These are phyloP conservation scores for Starmerella vaccinii DNA, from an alignment of 805 yeast species.

Conservation along the genomic window DNA sequence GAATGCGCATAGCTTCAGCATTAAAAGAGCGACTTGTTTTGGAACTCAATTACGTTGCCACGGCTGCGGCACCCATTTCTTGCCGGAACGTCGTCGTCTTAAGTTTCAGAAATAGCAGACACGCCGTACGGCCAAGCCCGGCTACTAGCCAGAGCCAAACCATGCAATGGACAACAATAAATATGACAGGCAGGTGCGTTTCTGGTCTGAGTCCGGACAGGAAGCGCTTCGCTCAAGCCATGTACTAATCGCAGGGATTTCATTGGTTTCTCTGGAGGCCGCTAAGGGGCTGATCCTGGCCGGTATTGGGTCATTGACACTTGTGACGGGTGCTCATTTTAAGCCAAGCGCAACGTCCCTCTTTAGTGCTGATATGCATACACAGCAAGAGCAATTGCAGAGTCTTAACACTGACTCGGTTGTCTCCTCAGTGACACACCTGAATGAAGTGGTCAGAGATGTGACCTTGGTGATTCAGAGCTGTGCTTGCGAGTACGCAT, in stretches of 20 bases:
- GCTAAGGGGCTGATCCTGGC: constrained; percentile 78
- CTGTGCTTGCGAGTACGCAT: constrained; percentile 25
- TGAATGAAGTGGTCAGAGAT: neutral
- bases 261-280: constrained; percentile 46
- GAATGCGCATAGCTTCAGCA: neutral
- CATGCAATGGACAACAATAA: constrained; percentile 21
- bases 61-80: neutral
- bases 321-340: constrained; percentile 37
- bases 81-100: neutral
- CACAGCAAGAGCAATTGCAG: neutral
- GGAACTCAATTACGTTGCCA: too few relatives aligned
- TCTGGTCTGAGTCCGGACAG: constrained; percentile 82
- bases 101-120: neutral
- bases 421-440: neutral
- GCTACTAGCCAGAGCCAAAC: neutral
- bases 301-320: constrained; percentile 71
- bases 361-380: neutral
- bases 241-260: constrained; percentile 51
- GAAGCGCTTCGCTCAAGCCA: constrained; percentile 43
- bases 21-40: neutral
- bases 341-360: neutral
- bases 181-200: constrained; percentile 77
- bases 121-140: constrained; percentile 1
- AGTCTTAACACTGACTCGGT: neutral
- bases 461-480: neutral